These are phyloP conservation scores for Solanum appendiculatum DNA, from an alignment of 257 asterid genomes.

Conservation along the genomic window DNA sequence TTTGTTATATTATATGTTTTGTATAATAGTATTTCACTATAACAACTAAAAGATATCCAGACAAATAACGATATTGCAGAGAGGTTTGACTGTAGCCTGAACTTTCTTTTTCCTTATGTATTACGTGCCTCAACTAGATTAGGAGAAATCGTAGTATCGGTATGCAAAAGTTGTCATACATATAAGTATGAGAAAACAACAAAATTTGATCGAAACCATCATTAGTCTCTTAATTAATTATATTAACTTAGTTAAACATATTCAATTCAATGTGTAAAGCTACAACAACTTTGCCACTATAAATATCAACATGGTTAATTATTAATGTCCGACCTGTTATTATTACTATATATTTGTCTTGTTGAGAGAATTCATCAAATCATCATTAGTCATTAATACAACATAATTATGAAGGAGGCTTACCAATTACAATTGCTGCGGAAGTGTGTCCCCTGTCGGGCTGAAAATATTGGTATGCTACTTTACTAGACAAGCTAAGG, in stretches of 20 bases:
- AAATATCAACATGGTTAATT: neutral
- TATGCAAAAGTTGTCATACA: neutral
- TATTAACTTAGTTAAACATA: neutral
- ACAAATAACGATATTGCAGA: neutral
- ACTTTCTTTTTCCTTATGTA: neutral
- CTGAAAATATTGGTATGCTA: neutral
- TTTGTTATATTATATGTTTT: neutral
- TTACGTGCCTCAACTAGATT: too few species aligned
- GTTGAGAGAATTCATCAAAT: neutral
- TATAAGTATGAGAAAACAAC: neutral
- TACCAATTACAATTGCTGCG: conserved; percentile 24
- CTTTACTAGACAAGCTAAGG: conserved; percentile 13
- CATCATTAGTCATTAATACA: neutral
- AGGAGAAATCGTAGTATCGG: neutral
- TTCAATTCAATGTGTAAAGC: neutral
- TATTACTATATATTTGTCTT: neutral
- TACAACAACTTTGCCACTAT: neutral
- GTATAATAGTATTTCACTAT: neutral
- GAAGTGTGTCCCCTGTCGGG: conserved; percentile 17
- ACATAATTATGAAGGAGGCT: neutral
- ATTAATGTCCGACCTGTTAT: neutral
- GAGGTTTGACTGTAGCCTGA: neutral
- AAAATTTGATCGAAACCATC: neutral
- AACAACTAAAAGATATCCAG: neutral
- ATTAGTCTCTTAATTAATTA: neutral